A percentile compares a stretch with the other conserved stretches of the same genome.
phyloP scores from a whole-genome alignment of 108 stramenopile species.

The Aurantiochytrium sp. region DNA sequence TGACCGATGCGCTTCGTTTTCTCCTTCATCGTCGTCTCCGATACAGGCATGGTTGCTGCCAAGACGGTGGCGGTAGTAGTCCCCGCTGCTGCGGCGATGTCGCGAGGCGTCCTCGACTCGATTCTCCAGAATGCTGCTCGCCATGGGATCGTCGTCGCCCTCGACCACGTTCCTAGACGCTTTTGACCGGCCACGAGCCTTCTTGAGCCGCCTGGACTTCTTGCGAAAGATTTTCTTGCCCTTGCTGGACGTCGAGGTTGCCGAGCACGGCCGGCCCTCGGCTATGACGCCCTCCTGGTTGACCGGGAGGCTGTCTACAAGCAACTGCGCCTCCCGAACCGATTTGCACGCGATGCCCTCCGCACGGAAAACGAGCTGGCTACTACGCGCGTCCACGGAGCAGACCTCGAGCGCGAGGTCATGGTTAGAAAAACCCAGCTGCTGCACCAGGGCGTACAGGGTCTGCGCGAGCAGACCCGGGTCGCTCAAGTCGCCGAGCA shows the following conservation, averaged over 20 bases:
- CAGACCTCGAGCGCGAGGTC: neutral
- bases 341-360: neutral
- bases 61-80: too few species aligned
- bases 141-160: neutral
- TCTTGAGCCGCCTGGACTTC: neutral
- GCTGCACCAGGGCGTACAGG: neutral
- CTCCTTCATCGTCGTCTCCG: neutral
- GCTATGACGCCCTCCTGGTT: neutral
- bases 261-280: too few species aligned
- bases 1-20: too few species aligned
- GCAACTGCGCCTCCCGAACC: neutral
- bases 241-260: too few species aligned
- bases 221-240: neutral
- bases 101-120: too few species aligned
- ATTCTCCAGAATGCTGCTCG: neutral
- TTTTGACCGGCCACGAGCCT: neutral
- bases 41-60: too few species aligned
- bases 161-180: neutral
- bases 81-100: too few species aligned
- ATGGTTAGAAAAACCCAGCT: neutral
- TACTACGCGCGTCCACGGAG: neutral
- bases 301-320: neutral
- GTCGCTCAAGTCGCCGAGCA: neutral
- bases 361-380: neutral
- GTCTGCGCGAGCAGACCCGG: neutral